phyloP scores from a whole-genome alignment of 345 rosid species.

The Aquilaria malaccensis region DNA sequence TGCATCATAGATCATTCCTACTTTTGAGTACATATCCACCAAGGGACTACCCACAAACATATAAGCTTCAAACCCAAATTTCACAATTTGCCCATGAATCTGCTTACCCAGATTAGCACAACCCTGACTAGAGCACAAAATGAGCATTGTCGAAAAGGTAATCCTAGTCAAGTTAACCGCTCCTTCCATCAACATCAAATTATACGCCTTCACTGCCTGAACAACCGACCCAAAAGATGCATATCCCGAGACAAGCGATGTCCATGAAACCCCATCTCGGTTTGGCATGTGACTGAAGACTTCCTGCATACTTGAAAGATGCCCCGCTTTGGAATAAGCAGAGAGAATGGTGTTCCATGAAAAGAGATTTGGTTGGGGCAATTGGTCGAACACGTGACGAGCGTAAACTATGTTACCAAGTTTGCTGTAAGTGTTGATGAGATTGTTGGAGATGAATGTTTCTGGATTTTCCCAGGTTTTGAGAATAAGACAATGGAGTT shows the following conservation, averaged over 20 bases:
- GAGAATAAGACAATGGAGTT: constrained; percentile 50
- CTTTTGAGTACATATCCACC: constrained; percentile 81
- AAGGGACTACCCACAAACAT: constrained; percentile 64
- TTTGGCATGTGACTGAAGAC: constrained; percentile 48
- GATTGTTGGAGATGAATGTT: constrained; percentile 47
- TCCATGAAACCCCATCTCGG: constrained; percentile 82
- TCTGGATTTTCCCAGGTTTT: constrained; percentile 44
- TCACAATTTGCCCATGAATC: constrained; percentile 69
- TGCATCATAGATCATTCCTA: constrained; percentile 52
- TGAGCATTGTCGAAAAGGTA: constrained; percentile 65
- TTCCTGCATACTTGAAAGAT: constrained; percentile 38
- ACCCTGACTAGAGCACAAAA: constrained; percentile 40
- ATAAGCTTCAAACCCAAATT: constrained; percentile 56
- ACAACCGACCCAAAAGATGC: constrained; percentile 34
- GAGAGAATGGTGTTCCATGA: constrained; percentile 88
- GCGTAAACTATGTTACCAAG: constrained; percentile 46
- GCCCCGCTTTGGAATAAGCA: constrained; percentile 66
- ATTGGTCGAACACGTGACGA: constrained; percentile 54
- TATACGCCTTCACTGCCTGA: constrained; percentile 52
- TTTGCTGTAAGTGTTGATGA: constrained; percentile 32
- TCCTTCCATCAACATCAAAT: constrained; percentile 57
- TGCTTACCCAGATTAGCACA: constrained; percentile 50
- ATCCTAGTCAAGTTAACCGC: constrained; percentile 48
- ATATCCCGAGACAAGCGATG: constrained; percentile 68
- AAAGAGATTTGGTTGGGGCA: constrained; percentile 47